A percentile compares a stretch with the other conserved stretches of the same genome.
Conservation (phyloP, 2,329 filamentous ascomycete genomes). For the Chaetothyriales sp. region DNA sequence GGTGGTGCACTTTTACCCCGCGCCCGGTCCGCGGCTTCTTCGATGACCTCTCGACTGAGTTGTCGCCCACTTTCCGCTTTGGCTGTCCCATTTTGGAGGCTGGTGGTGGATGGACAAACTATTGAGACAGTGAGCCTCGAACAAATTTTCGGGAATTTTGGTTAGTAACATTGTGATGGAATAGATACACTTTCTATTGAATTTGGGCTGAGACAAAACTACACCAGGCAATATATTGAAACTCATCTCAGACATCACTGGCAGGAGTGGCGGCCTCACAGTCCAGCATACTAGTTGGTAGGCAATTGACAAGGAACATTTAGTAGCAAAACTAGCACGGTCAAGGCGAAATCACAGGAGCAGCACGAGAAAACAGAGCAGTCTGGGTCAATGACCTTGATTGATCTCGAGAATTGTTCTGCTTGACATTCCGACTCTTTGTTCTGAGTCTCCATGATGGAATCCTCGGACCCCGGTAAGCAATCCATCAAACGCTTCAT, state of each 20-base stretch:
- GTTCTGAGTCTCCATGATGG: slow-evolving; percentile 1
- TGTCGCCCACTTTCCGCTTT: slow-evolving; percentile 14
- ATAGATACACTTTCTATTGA: no score
- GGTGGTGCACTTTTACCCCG: slow-evolving; percentile 12
- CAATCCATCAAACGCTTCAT: slow-evolving; percentile 16
- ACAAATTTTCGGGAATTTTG: no score
- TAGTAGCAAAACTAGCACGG: no score
- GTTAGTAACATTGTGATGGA: no score
- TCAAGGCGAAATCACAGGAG: background rate
- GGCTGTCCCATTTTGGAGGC: slow-evolving; percentile 8
- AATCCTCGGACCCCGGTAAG: slow-evolving; percentile 10
- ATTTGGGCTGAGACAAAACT: no score
- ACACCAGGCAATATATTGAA: no score
- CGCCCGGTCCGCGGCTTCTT: slow-evolving; percentile 11
- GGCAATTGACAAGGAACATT: no score
- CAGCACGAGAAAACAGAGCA: background rate
- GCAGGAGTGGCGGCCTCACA: no score
- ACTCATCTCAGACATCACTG: no score
- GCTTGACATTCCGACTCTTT: background rate
- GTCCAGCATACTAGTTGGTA: no score
- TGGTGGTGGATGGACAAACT: background rate
- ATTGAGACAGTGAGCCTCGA: background rate
- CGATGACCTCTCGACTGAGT: slow-evolving; percentile 6
- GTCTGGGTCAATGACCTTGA: background rate
- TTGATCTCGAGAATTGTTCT: background rate